Evolutionary conservation across 2,329 filamentous ascomycete species (phyloP).

Genomic region (Aureobasidium sp.): DNA sequence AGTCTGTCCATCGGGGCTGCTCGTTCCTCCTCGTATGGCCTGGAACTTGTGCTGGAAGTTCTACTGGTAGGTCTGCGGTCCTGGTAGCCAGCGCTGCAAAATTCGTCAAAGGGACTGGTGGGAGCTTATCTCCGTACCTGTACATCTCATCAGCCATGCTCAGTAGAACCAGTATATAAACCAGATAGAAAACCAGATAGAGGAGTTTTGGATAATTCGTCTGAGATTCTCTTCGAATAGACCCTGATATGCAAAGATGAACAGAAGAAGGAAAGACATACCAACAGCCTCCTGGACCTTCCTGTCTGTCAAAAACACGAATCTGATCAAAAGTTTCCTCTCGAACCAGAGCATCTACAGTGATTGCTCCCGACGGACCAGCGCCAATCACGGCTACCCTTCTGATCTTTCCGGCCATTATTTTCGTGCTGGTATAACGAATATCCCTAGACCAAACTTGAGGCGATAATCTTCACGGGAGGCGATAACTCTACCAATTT

Average conservation of each 20-base stretch:
- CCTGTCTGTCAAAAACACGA: conserved; percentile 53
- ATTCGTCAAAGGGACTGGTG: conserved; percentile 35
- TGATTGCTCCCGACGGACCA: conserved; percentile 51
- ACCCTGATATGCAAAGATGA: too few relatives aligned
- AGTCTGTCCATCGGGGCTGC: conserved; percentile 46
- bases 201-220: too few relatives aligned
- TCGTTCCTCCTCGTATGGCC: conserved; percentile 33
- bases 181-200: too few relatives aligned
- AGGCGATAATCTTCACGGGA: neutral
- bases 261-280: conserved; percentile 25
- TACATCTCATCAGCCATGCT: neutral
- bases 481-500: neutral
- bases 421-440: too few relatives aligned
- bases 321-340: conserved; percentile 51
- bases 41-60: conserved; percentile 42
- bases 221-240: too few relatives aligned
- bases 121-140: conserved; percentile 21
- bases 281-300: conserved; percentile 54
- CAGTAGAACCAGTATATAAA: too few relatives aligned
- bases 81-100: conserved; percentile 38
- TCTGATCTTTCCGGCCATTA: conserved; percentile 13
- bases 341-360: conserved; percentile 50
- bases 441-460: neutral
- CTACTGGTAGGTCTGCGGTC: conserved; percentile 41
- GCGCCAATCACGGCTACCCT: conserved; percentile 52